Evolutionary conservation across 2,329 filamentous ascomycete species (phyloP).

Genomic region (Pseudofabraea citricarpa): DNA sequence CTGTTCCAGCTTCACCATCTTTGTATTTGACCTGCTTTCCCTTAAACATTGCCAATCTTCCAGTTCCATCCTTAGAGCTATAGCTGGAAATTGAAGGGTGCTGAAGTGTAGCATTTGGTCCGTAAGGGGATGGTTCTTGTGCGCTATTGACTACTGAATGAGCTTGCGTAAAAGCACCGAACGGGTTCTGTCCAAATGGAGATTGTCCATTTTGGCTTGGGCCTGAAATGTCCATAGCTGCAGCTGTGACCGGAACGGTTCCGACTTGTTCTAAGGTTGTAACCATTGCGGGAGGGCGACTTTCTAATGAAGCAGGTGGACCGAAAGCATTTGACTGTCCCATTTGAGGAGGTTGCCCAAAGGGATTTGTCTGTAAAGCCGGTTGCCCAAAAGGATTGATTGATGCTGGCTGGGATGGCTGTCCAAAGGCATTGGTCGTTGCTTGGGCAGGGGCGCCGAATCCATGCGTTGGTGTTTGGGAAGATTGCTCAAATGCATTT

Average conservation of each 20-base stretch:
- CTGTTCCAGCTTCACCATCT: conserved; percentile 43
- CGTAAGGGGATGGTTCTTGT: conserved; percentile 1
- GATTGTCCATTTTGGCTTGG: background rate
- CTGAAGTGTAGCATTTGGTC: conserved; percentile 1
- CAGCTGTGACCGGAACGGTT: no score
- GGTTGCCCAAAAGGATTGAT: no score
- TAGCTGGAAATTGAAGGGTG: conserved; percentile 16
- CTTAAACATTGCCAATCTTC: conserved; percentile 54
- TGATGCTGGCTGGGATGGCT: background rate
- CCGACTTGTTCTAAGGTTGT: no score
- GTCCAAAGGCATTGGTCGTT: background rate
- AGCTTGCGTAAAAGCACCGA: background rate
- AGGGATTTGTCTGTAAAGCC: no score
- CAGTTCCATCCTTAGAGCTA: conserved; percentile 13
- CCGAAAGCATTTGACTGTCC: background rate
- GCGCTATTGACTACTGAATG: background rate
- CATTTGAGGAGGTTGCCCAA: no score
- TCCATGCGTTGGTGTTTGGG: background rate
- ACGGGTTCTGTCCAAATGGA: background rate
- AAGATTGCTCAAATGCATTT: background rate
- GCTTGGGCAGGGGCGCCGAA: background rate
- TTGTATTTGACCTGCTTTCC: conserved; percentile 58
- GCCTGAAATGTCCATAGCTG: no score
- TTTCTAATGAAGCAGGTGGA: no score
- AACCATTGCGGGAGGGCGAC: no score